Conservation (phyloP, 2,329 filamentous ascomycete genomes). For the Nemania abortiva region DNA sequence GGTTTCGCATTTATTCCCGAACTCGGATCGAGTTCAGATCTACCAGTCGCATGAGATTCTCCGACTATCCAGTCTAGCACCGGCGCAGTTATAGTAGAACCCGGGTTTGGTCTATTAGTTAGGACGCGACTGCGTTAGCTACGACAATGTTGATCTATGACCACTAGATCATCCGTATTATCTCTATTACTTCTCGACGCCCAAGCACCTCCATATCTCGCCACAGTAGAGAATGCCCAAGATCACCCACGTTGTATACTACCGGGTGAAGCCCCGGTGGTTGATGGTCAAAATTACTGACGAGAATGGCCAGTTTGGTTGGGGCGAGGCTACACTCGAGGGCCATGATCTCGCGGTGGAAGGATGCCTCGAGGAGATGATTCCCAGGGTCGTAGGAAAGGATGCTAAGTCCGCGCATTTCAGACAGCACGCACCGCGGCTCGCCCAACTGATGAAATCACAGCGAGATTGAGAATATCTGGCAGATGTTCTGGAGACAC, state of each 20-base stretch:
- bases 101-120: not conserved
- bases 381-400: slow-evolving; percentile 67
- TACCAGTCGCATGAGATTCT: not conserved
- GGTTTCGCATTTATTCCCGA: not conserved
- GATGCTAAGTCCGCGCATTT: slow-evolving; percentile 72
- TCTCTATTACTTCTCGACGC: not conserved
- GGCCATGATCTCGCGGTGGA: slow-evolving; percentile 81
- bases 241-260: slow-evolving; percentile 77
- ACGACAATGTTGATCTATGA: not conserved
- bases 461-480: slow-evolving; percentile 83
- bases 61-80: not conserved
- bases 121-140: not conserved
- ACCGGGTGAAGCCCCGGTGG: slow-evolving; percentile 80
- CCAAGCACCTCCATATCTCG: not conserved
- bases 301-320: slow-evolving; percentile 72
- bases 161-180: not conserved
- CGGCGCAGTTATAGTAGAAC: not conserved
- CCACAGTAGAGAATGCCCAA: slow-evolving; percentile 63
- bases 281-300: slow-evolving; percentile 83
- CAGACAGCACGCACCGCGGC: not conserved
- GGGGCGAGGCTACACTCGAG: slow-evolving; percentile 81
- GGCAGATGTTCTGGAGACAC: slow-evolving; percentile 78
- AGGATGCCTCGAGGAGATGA: slow-evolving; percentile 70
- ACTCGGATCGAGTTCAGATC: not conserved
- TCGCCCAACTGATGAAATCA: slow-evolving; percentile 3